A percentile compares a stretch with the other conserved stretches of the same genome.
These are phyloP conservation scores for Stevia rebaudiana DNA, from an alignment of 140 eudicot species.

Conservation along the genomic window DNA sequence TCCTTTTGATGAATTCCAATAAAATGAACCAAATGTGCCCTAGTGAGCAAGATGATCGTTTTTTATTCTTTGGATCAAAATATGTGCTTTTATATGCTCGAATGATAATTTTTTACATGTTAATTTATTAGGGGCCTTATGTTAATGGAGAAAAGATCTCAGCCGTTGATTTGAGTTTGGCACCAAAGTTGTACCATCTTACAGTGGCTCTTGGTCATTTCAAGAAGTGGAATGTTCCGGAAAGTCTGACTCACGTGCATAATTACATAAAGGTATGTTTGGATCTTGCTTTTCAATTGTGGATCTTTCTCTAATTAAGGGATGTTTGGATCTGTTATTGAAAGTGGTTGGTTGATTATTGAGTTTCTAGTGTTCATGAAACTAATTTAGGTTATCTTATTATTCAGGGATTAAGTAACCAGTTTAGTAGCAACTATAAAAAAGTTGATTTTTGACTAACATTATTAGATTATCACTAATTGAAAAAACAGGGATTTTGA, in stretches of 20 bases:
- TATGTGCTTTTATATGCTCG: background rate
- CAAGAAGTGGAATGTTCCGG: conserved; percentile 67
- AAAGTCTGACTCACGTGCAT: conserved; percentile 45
- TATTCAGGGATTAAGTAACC: background rate
- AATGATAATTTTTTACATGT: background rate
- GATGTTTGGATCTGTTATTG: background rate
- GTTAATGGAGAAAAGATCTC: conserved; percentile 55
- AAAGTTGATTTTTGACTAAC: background rate
- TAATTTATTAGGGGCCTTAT: conserved; percentile 52
- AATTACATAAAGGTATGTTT: conserved; percentile 69
- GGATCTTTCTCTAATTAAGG: background rate
- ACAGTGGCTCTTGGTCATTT: conserved; percentile 69
- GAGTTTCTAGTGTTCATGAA: background rate
- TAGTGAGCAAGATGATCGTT: background rate
- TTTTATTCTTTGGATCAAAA: background rate
- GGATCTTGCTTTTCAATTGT: background rate
- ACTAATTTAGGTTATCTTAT: background rate
- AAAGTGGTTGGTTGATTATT: background rate
- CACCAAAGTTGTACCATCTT: conserved; percentile 70
- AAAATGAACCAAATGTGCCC: background rate
- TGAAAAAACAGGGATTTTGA: background rate
- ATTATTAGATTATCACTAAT: background rate
- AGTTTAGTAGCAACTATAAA: background rate
- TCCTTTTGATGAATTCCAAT: background rate
- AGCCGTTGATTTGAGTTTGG: conserved; percentile 83